phyloP scores from a whole-genome alignment of 2,329 filamentous ascomycete genomes.

The Pseudogymnoascus sp. region DNA sequence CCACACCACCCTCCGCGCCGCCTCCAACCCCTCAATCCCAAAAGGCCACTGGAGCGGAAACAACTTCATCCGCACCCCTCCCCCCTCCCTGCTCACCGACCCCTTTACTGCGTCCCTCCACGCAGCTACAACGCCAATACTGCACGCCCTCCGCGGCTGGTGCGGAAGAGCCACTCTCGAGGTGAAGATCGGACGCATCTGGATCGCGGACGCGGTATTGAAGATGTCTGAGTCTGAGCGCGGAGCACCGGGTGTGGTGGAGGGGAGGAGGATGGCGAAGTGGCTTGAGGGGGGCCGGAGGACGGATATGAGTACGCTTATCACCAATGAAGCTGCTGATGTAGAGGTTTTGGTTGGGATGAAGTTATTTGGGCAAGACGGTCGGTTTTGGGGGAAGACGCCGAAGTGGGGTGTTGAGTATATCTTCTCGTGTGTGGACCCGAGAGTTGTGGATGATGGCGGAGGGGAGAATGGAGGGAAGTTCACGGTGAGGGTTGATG shows the following conservation, averaged over 20 bases:
- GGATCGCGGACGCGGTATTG: not conserved
- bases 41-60: not conserved
- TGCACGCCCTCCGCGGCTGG: not conserved
- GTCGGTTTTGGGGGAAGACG: slow-evolving; percentile 20
- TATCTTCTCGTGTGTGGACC: slow-evolving; percentile 21
- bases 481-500: slow-evolving; percentile 26
- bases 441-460: not conserved
- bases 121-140: not conserved
- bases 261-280: not conserved
- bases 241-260: not conserved
- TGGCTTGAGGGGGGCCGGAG: not conserved
- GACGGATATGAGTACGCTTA: slow-evolving; percentile 6
- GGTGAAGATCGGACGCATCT: not conserved
- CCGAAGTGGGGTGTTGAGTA: slow-evolving; percentile 21
- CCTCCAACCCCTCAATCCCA: not conserved
- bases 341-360: slow-evolving; percentile 19
- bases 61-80: not conserved
- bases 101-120: not conserved
- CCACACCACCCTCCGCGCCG: not conserved
- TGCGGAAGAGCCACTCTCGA: not conserved
- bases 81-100: not conserved
- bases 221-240: not conserved
- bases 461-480: not conserved
- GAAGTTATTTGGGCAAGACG: slow-evolving; percentile 15
- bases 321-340: slow-evolving; percentile 22